Conservation (phyloP, 352 stramenopile species). For the Thalassiosira hispida region DNA sequence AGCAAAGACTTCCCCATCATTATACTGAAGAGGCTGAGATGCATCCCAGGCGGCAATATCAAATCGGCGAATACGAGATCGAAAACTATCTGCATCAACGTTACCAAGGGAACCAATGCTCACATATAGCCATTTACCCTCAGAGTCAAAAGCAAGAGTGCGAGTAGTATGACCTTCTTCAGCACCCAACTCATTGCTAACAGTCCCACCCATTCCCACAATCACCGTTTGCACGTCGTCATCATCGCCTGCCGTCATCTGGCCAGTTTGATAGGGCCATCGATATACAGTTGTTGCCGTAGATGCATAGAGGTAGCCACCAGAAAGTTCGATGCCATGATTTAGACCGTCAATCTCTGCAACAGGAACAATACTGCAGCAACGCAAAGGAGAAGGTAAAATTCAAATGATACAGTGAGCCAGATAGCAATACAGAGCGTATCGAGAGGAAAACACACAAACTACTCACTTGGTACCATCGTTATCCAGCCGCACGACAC, state of each 20-base stretch:
- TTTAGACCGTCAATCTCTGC: slow-evolving; percentile 52
- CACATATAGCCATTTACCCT: slow-evolving; percentile 65
- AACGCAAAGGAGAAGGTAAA: not conserved
- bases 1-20: slow-evolving; percentile 71
- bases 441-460: not conserved
- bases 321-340: slow-evolving; percentile 67
- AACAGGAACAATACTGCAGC: slow-evolving; percentile 24
- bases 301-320: slow-evolving; percentile 71
- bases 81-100: slow-evolving; percentile 63
- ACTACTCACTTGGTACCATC: slow-evolving; percentile 28
- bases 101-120: slow-evolving; percentile 67
- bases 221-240: slow-evolving; percentile 31
- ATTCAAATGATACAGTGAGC: not conserved
- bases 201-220: slow-evolving; percentile 55
- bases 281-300: slow-evolving; percentile 66
- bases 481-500: slow-evolving; percentile 54
- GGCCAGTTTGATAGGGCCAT: slow-evolving; percentile 53
- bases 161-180: slow-evolving; percentile 66
- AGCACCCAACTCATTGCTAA: slow-evolving; percentile 59
- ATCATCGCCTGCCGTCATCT: slow-evolving; percentile 17
- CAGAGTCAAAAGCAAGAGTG: slow-evolving; percentile 68
- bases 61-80: slow-evolving; percentile 69
- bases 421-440: not conserved
- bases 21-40: slow-evolving; percentile 61
- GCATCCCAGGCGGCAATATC: slow-evolving; percentile 27